Evolutionary conservation across 2,329 filamentous ascomycete species (phyloP).

Genomic region (Verticillium isaacii): DNA sequence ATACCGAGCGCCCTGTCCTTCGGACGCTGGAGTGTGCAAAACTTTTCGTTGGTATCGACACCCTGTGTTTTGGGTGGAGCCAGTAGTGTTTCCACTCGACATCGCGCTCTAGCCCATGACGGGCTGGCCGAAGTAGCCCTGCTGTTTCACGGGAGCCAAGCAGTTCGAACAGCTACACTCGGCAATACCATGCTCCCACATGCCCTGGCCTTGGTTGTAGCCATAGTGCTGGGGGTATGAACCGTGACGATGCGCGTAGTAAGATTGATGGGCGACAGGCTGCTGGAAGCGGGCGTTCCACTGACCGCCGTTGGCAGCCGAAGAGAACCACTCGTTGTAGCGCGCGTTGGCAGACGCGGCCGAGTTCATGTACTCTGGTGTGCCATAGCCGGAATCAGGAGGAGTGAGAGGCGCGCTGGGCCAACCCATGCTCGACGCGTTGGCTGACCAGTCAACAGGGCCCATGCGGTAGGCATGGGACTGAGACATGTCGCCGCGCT

Average conservation of each 20-base stretch:
- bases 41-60: background rate
- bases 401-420: slow-evolving; percentile 46
- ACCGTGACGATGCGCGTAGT: slow-evolving; percentile 28
- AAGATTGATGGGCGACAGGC: slow-evolving; percentile 26
- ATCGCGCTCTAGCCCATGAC: slow-evolving; percentile 44
- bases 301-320: slow-evolving; percentile 34
- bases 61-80: background rate
- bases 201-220: slow-evolving; percentile 34
- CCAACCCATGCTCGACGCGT: slow-evolving; percentile 3
- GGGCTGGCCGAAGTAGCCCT: slow-evolving; percentile 48
- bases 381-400: slow-evolving; percentile 58
- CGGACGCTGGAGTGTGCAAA: background rate
- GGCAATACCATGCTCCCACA: slow-evolving; percentile 46
- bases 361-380: slow-evolving; percentile 53
- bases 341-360: slow-evolving; percentile 48
- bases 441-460: slow-evolving; percentile 9
- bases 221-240: slow-evolving; percentile 38
- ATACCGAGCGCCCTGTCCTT: slow-evolving; percentile 8
- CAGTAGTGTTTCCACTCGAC: background rate
- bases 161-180: slow-evolving; percentile 48
- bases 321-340: slow-evolving; percentile 53
- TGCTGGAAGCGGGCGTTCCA: slow-evolving; percentile 40
- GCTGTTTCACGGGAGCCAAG: slow-evolving; percentile 37
- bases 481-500: slow-evolving; percentile 28
- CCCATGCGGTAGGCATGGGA: slow-evolving; percentile 30